Conservation (phyloP, 805 yeast genomes). For the Myxozyma geophila region DNA sequence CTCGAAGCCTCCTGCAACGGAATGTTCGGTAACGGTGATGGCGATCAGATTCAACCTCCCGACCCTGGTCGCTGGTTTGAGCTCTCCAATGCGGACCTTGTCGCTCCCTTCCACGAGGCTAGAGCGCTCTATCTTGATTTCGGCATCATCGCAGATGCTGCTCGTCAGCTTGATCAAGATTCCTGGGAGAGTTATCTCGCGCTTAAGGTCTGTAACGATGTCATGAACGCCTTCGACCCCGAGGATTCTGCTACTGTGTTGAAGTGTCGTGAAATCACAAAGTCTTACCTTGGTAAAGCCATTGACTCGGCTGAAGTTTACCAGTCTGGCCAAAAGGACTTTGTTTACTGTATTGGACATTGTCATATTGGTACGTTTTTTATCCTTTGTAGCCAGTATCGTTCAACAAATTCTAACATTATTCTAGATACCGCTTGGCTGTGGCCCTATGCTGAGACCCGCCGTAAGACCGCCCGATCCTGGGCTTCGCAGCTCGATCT, state of each 20-base stretch:
- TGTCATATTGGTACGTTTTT: conserved; percentile 50
- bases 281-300: conserved; percentile 64
- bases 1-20: conserved; percentile 93
- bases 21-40: conserved; percentile 79
- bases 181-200: conserved; percentile 86
- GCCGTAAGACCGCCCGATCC: conserved; percentile 87
- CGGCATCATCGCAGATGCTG: conserved; percentile 88
- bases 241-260: conserved; percentile 60
- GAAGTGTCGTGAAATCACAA: conserved; percentile 69
- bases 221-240: conserved; percentile 83
- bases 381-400: neutral
- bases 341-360: conserved; percentile 87
- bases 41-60: conserved; percentile 64
- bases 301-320: conserved; percentile 69
- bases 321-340: conserved; percentile 48
- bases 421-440: conserved; percentile 91
- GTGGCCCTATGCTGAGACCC: conserved; percentile 99
- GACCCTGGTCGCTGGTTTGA: conserved; percentile 73
- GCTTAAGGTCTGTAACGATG: conserved; percentile 73
- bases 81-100: conserved; percentile 72
- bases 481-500: conserved; percentile 92
- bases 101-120: conserved; percentile 80
- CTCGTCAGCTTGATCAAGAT: conserved; percentile 77
- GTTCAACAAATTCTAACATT: neutral
- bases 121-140: conserved; percentile 78